These are phyloP conservation scores for Paspalum notatum DNA, from an alignment of 176 grass and related monocot species.

Conservation along the genomic window DNA sequence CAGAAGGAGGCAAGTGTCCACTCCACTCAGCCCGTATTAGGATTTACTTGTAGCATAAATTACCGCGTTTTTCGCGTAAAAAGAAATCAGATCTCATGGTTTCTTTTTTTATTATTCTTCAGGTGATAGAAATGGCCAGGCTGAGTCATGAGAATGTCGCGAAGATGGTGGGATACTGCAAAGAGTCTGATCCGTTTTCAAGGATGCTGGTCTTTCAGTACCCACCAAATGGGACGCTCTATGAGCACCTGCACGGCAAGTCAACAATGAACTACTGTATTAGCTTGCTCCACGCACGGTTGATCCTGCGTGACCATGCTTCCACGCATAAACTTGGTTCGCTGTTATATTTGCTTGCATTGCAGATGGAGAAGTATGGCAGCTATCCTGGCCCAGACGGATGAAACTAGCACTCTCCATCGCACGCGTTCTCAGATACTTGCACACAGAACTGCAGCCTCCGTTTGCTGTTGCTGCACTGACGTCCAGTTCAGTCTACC, in stretches of 20 bases:
- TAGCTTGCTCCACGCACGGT: no score
- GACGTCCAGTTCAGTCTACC: constrained; percentile 81
- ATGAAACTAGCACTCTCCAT: constrained; percentile 75
- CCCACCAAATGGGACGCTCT: constrained; percentile 88
- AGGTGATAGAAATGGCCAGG: constrained; percentile 76
- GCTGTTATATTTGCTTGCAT: background rate
- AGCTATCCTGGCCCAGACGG: constrained; percentile 85
- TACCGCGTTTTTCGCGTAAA: no score
- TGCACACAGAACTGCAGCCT: constrained; percentile 89
- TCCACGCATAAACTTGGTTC: background rate
- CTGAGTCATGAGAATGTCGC: constrained; percentile 70
- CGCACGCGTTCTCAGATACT: constrained; percentile 67
- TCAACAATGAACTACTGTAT: no score
- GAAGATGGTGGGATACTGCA: constrained; percentile 85
- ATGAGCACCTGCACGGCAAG: constrained; percentile 84
- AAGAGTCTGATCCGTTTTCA: constrained; percentile 76
- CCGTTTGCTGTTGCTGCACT: constrained; percentile 68
- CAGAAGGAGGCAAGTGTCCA: constrained; percentile 61
- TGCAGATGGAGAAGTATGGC: constrained; percentile 81
- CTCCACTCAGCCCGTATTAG: background rate
- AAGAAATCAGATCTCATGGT: background rate
- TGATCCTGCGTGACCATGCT: no score
- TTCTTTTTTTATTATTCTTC: constrained; percentile 26
- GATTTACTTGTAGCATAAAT: background rate
- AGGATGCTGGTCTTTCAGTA: constrained; percentile 92